Conservation (phyloP, 2,329 filamentous ascomycete genomes). For the Fusarium austroafricanum region DNA sequence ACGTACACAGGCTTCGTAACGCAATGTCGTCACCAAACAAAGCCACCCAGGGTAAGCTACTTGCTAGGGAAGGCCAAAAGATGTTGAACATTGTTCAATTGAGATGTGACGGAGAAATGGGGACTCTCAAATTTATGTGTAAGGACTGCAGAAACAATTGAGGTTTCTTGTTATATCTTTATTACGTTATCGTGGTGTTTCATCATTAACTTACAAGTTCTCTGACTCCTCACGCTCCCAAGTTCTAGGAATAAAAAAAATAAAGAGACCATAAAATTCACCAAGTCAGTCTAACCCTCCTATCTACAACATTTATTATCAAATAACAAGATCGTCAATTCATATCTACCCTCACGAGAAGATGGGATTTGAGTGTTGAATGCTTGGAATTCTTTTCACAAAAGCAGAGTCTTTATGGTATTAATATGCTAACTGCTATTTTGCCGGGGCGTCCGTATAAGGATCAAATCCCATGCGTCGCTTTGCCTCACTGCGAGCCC, state of each 20-base stretch:
- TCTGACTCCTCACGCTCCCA: no score
- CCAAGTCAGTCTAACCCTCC: no score
- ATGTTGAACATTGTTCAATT: not conserved
- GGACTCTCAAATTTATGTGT: not conserved
- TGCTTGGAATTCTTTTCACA: not conserved
- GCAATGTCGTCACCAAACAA: slow-evolving; percentile 32
- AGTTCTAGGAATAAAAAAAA: no score
- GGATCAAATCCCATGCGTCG: slow-evolving; percentile 67
- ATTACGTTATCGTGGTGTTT: not conserved
- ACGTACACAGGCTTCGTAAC: not conserved
- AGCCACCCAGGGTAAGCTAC: slow-evolving; percentile 8
- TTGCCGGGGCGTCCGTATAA: slow-evolving; percentile 59
- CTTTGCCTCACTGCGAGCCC: slow-evolving; percentile 59
- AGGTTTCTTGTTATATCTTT: not conserved
- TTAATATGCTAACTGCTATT: slow-evolving; percentile 19
- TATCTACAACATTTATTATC: not conserved
- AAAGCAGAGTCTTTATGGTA: not conserved
- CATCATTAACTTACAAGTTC: not conserved
- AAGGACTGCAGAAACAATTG: not conserved
- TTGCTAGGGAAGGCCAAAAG: not conserved
- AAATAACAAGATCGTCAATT: not conserved
- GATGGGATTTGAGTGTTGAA: not conserved
- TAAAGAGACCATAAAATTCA: not conserved
- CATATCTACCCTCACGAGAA: not conserved
- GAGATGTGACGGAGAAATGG: not conserved